Conservation (phyloP, 2,329 filamentous ascomycete genomes). For the Pseudocercospora pini-densiflorae region DNA sequence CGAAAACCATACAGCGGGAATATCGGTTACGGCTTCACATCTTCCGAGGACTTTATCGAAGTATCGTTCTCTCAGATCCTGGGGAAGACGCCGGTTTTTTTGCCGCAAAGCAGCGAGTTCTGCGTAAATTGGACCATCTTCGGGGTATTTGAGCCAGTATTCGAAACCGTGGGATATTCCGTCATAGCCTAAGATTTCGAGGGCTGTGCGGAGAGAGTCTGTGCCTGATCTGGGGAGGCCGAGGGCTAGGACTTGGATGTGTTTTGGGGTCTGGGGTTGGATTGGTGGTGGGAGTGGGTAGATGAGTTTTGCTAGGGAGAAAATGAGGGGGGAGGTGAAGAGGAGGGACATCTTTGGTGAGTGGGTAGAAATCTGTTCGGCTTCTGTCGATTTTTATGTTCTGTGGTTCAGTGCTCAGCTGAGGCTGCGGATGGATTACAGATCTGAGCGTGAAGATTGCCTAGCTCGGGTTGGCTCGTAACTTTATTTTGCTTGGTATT, state of each 20-base stretch:
- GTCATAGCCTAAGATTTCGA: conserved; percentile 22
- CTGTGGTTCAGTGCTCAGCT: too few species aligned
- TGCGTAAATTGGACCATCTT: background rate
- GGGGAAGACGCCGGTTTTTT: background rate
- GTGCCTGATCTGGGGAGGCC: conserved; percentile 27
- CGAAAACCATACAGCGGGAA: background rate
- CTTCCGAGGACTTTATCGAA: background rate
- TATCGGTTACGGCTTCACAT: background rate
- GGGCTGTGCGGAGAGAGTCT: conserved; percentile 24
- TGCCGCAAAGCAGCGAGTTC: background rate
- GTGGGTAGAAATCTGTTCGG: too few species aligned
- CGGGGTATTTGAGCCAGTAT: background rate
- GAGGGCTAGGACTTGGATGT: conserved; percentile 24
- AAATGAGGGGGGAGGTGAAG: background rate
- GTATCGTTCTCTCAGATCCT: background rate
- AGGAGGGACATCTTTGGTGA: background rate
- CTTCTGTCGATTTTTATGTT: too few species aligned
- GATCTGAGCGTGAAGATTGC: too few species aligned
- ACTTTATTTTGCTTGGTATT: too few species aligned
- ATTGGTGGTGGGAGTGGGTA: background rate
- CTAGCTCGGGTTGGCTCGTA: too few species aligned
- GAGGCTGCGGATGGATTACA: too few species aligned
- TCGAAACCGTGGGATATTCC: background rate
- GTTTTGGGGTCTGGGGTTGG: background rate
- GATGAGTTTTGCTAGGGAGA: background rate